Conservation (phyloP, 129 eudicot genomes). For the Helianthus tuberosus region DNA sequence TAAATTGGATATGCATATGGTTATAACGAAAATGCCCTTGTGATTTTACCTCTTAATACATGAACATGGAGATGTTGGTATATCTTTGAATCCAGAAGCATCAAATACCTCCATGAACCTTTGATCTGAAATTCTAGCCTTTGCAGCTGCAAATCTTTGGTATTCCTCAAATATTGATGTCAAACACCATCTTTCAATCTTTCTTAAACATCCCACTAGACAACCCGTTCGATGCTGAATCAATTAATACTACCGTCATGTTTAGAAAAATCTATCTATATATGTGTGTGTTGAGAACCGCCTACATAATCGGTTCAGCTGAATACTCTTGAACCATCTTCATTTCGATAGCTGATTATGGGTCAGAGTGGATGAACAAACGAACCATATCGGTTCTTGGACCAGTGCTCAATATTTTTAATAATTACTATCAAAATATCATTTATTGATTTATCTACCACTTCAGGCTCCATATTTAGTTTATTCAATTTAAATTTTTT, state of each 20-base stretch:
- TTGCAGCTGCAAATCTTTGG: slow-evolving; percentile 93
- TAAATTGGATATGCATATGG: slow-evolving; percentile 1
- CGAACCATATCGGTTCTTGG: no score
- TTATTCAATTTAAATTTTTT: no score
- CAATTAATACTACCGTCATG: neutral
- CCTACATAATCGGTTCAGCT: no score
- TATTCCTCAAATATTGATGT: slow-evolving; percentile 95
- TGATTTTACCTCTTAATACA: slow-evolving; percentile 46
- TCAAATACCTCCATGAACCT: slow-evolving; percentile 90
- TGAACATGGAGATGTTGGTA: slow-evolving; percentile 51
- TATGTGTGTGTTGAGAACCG: no score
- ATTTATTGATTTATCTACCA: no score
- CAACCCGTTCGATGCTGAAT: slow-evolving; percentile 93
- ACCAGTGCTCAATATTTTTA: no score
- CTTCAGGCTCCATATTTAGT: no score
- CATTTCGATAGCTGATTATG: no score
- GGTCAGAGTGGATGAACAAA: no score
- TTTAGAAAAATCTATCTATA: neutral
- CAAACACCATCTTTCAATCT: slow-evolving; percentile 82
- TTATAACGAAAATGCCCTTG: neutral
- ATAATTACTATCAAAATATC: no score
- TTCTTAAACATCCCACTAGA: slow-evolving; percentile 85
- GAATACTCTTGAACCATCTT: no score
- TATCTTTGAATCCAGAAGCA: slow-evolving; percentile 54
- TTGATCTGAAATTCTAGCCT: slow-evolving; percentile 84